Percentiles rank a stretch among this genome's conserved stretches.
Conservation (phyloP, 1,284 basidiomycete species). For the Mycosarcoma maydis region DNA sequence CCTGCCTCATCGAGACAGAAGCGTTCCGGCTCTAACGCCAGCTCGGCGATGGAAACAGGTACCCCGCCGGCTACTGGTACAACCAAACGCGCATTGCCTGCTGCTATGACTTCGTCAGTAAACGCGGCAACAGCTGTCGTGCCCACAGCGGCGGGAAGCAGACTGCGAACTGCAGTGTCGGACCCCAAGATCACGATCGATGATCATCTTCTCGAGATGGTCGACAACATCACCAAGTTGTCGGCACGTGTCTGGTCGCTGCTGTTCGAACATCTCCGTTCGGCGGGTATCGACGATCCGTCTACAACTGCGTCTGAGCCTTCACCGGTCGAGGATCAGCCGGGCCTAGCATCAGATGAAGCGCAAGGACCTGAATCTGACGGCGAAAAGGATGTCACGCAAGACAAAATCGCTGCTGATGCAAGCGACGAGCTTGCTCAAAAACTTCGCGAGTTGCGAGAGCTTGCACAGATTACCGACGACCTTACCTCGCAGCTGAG, state of each 20-base stretch:
- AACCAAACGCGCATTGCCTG: constrained; percentile 6
- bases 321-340: constrained; percentile 2
- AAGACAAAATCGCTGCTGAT: neutral
- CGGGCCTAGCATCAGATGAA: neutral
- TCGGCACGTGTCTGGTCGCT: constrained; percentile 54
- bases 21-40: constrained; percentile 35
- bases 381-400: constrained; percentile 8
- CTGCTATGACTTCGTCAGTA: constrained; percentile 9
- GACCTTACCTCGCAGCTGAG: constrained; percentile 39
- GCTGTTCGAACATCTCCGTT: constrained; percentile 49
- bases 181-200: constrained; percentile 41
- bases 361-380: neutral
- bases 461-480: constrained; percentile 32
- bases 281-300: constrained; percentile 21
- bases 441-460: constrained; percentile 26
- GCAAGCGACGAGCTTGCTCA: neutral
- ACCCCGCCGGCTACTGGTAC: constrained; percentile 13
- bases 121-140: constrained; percentile 11
- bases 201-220: constrained; percentile 50
- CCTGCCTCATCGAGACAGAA: constrained; percentile 37
- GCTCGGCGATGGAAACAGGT: constrained; percentile 18
- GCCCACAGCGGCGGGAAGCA: constrained; percentile 12
- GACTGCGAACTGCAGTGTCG: constrained; percentile 21
- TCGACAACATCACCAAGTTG: constrained; percentile 55
- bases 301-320: constrained; percentile 1